Base-by-base conservation (phyloP, 495 filamentous ascomycete species). In the Aspergillus campestris region DNA sequence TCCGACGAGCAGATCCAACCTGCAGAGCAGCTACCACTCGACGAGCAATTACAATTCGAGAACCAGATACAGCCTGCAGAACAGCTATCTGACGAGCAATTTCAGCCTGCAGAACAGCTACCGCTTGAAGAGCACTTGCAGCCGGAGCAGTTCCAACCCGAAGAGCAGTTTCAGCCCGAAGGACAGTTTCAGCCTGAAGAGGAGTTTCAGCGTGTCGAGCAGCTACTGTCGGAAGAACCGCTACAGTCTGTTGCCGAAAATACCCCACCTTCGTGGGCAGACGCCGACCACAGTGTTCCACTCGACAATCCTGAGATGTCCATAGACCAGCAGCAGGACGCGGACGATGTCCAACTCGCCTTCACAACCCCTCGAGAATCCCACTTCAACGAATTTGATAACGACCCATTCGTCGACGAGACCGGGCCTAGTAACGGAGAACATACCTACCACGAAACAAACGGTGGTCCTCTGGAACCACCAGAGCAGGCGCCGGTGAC, bases 401-500 rank as follows among this genome's bases (percentile, higher is more conserved):
- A 44, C 36, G 52, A 50, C 31, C 44, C 45, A 29, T 33, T 38
- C 18, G 45, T 31, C 11, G 47, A 48, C 28, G 31, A 30, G 3
- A 30, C 39, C 35, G 48, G 51, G 44, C 42, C n/a, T 29, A 50
- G 27, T 18, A 34, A 47, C 18, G 42, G 47, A 30, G n/a, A 48
- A 34, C 36, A 50, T 38, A 33, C 51, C 10, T 15, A 31, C 30
- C 37, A 40, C 24, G 38, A 52, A 6, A 56, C 57, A 44, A 52
- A 55, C 9, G 50, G n/a, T 31, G 42, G 37, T 12, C 42, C 50
- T 42, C 41, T 34, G 45, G 51, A 60, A 34, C 34, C 40, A 7
- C 30, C 32, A 14, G 47, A 58, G 36, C 50, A 43, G 50, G 40
- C 48, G 30, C 51, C 55, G 38, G 49, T 58, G 15, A 58, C 55